Evolutionary conservation across 2,329 filamentous ascomycete species (phyloP).

Genomic region (Aspergillus quadricinctus): DNA sequence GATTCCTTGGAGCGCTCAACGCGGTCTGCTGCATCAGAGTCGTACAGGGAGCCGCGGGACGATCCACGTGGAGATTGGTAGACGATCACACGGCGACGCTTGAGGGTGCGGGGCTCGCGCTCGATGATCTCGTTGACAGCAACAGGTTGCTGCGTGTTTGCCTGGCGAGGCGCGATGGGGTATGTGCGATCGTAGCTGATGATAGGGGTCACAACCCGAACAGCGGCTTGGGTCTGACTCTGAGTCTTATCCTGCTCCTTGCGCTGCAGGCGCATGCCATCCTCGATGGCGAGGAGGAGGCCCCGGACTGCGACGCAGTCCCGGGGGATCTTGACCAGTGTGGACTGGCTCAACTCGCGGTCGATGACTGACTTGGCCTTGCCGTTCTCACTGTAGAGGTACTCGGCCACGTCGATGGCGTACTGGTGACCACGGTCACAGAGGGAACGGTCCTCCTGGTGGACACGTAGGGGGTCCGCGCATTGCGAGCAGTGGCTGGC

Average conservation of each 20-base stretch:
- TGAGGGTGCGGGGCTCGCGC: conserved; percentile 21
- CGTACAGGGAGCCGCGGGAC: conserved; percentile 34
- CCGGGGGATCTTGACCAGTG: conserved; percentile 41
- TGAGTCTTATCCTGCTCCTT: conserved; percentile 8
- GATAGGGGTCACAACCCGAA: conserved; percentile 15
- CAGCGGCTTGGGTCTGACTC: background rate
- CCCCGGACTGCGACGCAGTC: conserved; percentile 30
- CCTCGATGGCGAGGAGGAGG: conserved; percentile 41
- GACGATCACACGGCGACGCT: conserved; percentile 30
- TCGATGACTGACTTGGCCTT: conserved; percentile 42
- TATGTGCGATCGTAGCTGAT: conserved; percentile 34
- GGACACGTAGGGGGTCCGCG: conserved; percentile 23
- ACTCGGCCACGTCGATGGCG: conserved; percentile 32
- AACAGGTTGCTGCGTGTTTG: conserved; percentile 12
- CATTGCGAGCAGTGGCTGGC: conserved; percentile 33
- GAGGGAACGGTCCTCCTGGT: conserved; percentile 21
- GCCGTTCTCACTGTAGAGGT: conserved; percentile 34
- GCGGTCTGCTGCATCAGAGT: conserved; percentile 30
- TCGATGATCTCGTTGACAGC: conserved; percentile 25
- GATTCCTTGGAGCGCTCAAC: conserved; percentile 29
- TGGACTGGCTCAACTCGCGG: conserved; percentile 33
- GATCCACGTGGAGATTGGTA: conserved; percentile 33
- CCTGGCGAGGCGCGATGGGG: conserved; percentile 24
- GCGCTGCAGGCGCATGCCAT: conserved; percentile 31
- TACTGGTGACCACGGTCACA: conserved; percentile 33